Conservation (phyloP, 768 basidiomycete species). For the Suillus luteus region DNA sequence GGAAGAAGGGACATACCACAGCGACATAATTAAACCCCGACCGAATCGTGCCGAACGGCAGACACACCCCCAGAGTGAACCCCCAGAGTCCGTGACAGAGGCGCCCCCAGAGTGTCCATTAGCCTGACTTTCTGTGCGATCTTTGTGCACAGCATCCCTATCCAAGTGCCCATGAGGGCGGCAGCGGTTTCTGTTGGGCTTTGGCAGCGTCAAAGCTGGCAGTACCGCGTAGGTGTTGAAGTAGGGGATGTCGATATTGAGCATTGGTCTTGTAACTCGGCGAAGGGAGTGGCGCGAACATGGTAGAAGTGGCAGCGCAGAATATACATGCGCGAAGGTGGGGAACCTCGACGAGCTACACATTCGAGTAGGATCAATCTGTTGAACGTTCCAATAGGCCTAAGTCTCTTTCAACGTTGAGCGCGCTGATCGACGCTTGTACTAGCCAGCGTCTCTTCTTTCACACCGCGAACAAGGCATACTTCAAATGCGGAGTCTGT, state of each 20-base stretch:
- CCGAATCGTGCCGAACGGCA: too few species aligned
- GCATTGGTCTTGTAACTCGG: not conserved
- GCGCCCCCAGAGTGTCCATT: too few species aligned
- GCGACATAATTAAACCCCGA: too few species aligned
- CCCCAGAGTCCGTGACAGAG: too few species aligned
- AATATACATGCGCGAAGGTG: not conserved
- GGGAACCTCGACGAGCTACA: not conserved
- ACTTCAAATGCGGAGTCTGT: not conserved
- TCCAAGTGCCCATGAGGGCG: too few species aligned
- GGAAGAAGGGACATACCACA: too few species aligned
- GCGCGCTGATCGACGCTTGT: not conserved
- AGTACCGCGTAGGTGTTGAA: not conserved
- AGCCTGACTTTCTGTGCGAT: too few species aligned
- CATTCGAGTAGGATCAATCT: too few species aligned
- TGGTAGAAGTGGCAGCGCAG: not conserved
- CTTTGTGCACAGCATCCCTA: too few species aligned
- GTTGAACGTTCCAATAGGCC: not conserved
- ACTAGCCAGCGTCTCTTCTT: not conserved
- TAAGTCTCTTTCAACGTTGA: not conserved
- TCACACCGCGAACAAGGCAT: not conserved
- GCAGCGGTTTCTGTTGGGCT: not conserved
- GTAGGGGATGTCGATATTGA: too few species aligned
- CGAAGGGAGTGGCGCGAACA: not conserved
- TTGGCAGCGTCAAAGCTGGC: not conserved
- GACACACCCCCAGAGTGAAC: too few species aligned